phyloP scores from a whole-genome alignment of 169 alveolate genomes.

The Perkinsus marinus region DNA sequence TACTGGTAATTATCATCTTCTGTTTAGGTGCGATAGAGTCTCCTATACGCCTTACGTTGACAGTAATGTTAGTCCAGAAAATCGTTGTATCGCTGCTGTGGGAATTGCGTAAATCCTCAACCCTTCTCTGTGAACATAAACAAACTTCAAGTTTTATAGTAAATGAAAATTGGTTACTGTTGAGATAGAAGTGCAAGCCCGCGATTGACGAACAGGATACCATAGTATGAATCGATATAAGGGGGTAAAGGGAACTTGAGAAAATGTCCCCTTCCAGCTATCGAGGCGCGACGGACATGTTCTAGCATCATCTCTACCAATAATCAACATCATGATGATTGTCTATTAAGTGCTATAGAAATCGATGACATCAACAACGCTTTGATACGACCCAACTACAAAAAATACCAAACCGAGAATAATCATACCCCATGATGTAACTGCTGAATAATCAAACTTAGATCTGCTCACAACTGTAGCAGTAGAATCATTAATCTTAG shows the following conservation, averaged over 20 bases:
- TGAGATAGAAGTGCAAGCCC: too few relatives aligned
- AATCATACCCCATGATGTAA: neutral
- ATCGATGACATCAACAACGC: neutral
- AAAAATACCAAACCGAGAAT: neutral
- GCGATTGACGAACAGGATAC: too few relatives aligned
- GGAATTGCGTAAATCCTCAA: neutral
- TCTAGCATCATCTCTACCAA: too few relatives aligned
- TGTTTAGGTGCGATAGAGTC: neutral
- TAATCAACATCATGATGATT: too few relatives aligned
- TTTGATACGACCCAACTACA: neutral
- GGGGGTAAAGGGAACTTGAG: too few relatives aligned
- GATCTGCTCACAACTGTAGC: neutral
- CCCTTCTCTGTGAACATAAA: too few relatives aligned
- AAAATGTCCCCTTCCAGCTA: too few relatives aligned
- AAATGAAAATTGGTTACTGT: too few relatives aligned
- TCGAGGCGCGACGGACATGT: too few relatives aligned
- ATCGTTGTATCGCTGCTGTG: neutral
- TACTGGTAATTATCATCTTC: neutral
- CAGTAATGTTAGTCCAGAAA: neutral
- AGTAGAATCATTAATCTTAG: neutral
- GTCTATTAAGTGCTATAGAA: neutral
- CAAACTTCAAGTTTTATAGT: too few relatives aligned
- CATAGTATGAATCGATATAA: too few relatives aligned
- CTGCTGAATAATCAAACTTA: neutral
- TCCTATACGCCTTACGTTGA: neutral